Evolutionary conservation across 441 rosid species (phyloP).

Genomic region (Mallotus japonicus): DNA sequence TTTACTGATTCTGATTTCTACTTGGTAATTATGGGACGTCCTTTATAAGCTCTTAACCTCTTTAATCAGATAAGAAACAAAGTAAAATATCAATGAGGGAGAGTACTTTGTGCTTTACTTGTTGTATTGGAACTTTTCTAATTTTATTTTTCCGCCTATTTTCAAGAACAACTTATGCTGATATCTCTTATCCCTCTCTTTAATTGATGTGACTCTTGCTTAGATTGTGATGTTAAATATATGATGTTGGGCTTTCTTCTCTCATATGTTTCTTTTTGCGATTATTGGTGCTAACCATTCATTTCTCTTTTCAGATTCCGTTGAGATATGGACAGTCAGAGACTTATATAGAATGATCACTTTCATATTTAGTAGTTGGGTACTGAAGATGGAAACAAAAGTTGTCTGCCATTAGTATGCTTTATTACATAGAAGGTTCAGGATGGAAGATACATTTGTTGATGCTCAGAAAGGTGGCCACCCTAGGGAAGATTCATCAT

Average conservation of each 20-base stretch:
- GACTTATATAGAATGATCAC: conserved; percentile 6
- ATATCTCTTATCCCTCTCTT: neutral
- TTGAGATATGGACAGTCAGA: conserved; percentile 13
- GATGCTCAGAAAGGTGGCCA: conserved; percentile 31
- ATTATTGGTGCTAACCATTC: conserved; percentile 26
- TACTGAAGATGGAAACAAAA: conserved; percentile 22
- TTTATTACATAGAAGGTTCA: conserved; percentile 21
- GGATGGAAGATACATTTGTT: conserved; percentile 43
- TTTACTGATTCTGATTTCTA: neutral
- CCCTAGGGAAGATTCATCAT: conserved; percentile 41
- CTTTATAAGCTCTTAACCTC: neutral
- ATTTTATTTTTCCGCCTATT: neutral
- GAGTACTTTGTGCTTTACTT: conserved; percentile 9
- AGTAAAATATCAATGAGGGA: conserved; percentile 10
- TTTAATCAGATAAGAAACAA: conserved; percentile 8
- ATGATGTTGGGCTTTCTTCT: conserved; percentile 11
- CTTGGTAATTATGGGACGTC: neutral
- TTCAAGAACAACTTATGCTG: conserved; percentile 5
- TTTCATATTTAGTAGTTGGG: neutral
- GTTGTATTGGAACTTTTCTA: neutral
- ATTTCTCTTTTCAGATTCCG: conserved; percentile 33
- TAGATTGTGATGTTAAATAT: conserved; percentile 21
- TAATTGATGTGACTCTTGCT: neutral
- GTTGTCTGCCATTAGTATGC: conserved; percentile 21
- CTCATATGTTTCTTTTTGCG: conserved; percentile 1